Base-by-base conservation (phyloP, 2,329 filamentous ascomycete species). In the Lachnum nothofagi region DNA sequence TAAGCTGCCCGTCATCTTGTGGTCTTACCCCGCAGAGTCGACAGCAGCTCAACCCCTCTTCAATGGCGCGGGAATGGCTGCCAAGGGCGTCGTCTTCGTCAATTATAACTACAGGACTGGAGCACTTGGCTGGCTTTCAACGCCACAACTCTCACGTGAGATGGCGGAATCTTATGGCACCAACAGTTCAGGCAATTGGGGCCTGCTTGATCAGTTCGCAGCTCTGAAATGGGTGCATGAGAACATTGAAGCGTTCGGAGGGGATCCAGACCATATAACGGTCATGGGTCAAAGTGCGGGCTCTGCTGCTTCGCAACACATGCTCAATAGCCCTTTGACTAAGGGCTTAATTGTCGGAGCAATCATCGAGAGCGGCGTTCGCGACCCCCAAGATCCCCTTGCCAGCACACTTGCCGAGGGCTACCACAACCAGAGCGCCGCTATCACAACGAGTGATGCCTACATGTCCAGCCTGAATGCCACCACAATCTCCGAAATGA, bases 221-320 rank as follows among this genome's bases (percentile, higher is more conserved):
- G 71, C 78, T 10, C 68, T 85, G 22, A 66, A 70, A 49, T 85
- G 80, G 81, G 73, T 83, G 20, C 69, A 71, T 51, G 67, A 72
- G 24, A 83, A 82, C 61, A 90, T 61, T 65, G 86, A 4, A 85
- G 85, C 5, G 72, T 87, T 3, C 71, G 86, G 86, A 0, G 81
- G 79, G 1, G 74, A 83, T 53, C 68, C 68, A 2, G 40, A 64
- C 3, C 46, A 52, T 4, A 63, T 27, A 6, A 27, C 25, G 6
- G 12, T 27, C 6, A 12, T 6, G 6, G 25, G 25, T 6, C 25
- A 27, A 27, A 6, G 6, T 6, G 25, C 25, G 6, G 25, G 25
- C 25, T 74, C 67, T 19, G 71, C 70, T 42, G 78, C 79, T 9
- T 51, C 49, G 1, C 58, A 63, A 23, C 59, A 63, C 40, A 58